A percentile compares a stretch with the other conserved stretches of the same genome.
phyloP scores from a whole-genome alignment of 371 early-diverging fungal genomes.

The Blakeslea trispora region DNA sequence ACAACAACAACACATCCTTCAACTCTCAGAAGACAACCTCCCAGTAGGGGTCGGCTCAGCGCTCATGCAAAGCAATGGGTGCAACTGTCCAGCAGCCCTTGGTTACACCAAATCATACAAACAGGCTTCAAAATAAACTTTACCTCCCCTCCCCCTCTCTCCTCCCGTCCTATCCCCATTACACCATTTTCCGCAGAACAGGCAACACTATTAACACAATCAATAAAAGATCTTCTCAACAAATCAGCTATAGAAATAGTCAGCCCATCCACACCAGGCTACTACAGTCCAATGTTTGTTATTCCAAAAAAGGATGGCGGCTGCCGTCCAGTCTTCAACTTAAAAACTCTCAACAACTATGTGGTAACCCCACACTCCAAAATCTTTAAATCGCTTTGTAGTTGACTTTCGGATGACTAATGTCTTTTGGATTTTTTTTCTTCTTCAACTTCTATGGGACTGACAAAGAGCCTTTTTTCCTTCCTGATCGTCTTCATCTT shows the following conservation, averaged over 20 bases:
- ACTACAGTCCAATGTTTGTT: constrained; percentile 29
- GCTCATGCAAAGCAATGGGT: constrained; percentile 10
- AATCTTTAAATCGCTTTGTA: too few species aligned
- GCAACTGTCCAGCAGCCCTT: constrained; percentile 9
- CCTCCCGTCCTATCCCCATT: constrained; percentile 2
- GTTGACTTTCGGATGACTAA: too few species aligned
- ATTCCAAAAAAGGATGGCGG: constrained; percentile 31
- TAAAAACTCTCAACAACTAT: constrained; percentile 25
- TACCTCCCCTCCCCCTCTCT: background rate
- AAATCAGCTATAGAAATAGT: constrained; percentile 20
- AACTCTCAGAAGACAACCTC: too few species aligned
- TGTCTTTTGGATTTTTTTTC: too few species aligned
- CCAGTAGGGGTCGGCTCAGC: constrained; percentile 18
- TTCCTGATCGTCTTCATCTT: too few species aligned
- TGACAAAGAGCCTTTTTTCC: too few species aligned
- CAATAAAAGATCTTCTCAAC: background rate
- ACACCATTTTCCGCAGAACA: background rate
- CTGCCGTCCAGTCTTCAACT: constrained; percentile 30
- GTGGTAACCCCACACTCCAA: constrained; percentile 16
- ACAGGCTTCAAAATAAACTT: constrained; percentile 10
- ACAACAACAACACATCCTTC: constrained; percentile 8
- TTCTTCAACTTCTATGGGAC: constrained; percentile 3
- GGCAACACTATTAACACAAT: constrained; percentile 6
- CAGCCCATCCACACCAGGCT: constrained; percentile 7
- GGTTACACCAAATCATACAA: constrained; percentile 4